Base-by-base conservation (phyloP, 805 yeast genomes). In the Saturnispora mendoncae region DNA sequence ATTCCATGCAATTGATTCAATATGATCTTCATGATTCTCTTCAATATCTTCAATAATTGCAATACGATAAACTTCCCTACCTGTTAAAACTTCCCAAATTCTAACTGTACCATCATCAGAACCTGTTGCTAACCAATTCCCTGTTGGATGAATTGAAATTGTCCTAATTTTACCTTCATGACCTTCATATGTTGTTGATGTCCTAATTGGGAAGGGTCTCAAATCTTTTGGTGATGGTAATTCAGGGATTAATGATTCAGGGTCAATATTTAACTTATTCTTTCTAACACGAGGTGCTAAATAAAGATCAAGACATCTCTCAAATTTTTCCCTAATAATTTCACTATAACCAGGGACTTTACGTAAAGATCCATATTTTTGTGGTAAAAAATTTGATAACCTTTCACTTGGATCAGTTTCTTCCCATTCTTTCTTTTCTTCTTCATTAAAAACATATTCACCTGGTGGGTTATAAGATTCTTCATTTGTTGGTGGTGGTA, bases 381-480 rank as follows among this genome's bases (percentile, higher is more conserved):
- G 80, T 17, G 97, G 97, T 18, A 88, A 42, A 57, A 77, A 86
- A 57, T 83, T 80, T 47, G 72, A 68, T 49, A 81, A 92, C 51
- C 96, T 73, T 50, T 87, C 96, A 39, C 69, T 65, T 23, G 87
- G 85, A 32, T 81, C 92, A 29, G 67, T 60, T 34, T 72, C 73
- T 49, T 76, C 74, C 84, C 90, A 84, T 52, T 72, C 67, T 50
- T 78, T 69, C 49, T 65, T 67, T 58, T 90, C 97, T 54, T 86
- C 90, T 36, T 77, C 83, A 12, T 78, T 78, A 46, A 85, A 65
- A 50, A 92, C 65, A 55, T 92, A 92, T 67, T 92, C 99, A 56
- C 73, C 95, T 4, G 99, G 99, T 28, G 99, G 99, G 58, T 92
- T 92, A 62, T 92, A 92, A 54, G 92, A 79, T 66, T 90, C 96